phyloP scores from a whole-genome alignment of 352 stramenopile species.

The Pythium volutum region DNA sequence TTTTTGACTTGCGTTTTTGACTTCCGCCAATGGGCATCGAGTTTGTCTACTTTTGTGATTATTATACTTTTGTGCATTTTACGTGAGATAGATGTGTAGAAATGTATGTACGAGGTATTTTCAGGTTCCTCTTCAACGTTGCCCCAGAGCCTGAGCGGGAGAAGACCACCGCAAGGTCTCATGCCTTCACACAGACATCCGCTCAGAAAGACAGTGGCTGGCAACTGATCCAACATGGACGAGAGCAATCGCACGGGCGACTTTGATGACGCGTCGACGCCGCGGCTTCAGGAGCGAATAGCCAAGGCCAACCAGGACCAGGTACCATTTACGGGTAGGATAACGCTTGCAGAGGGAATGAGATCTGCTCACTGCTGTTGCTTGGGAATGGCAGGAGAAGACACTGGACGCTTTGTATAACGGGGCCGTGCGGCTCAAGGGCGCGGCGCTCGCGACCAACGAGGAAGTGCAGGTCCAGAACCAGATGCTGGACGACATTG shows the following conservation, averaged over 20 bases:
- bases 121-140: background rate
- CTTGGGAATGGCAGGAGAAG: conserved; percentile 31
- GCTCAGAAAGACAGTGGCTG: too few relatives aligned
- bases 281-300: conserved; percentile 49
- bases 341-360: too few relatives aligned
- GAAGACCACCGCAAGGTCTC: background rate
- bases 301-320: conserved; percentile 39
- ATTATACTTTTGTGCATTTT: too few relatives aligned
- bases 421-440: conserved; percentile 49
- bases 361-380: too few relatives aligned
- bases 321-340: conserved; percentile 15
- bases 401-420: conserved; percentile 56
- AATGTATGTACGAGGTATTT: background rate
- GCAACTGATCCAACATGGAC: too few relatives aligned
- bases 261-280: conserved; percentile 48
- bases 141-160: background rate
- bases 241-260: conserved; percentile 11
- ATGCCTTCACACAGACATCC: background rate
- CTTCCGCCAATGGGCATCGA: too few relatives aligned
- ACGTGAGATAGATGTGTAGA: too few relatives aligned
- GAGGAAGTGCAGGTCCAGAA: conserved; percentile 61
- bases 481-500: conserved; percentile 53
- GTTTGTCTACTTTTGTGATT: background rate
- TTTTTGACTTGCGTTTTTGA: conserved; percentile 2
- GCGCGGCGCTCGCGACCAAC: conserved; percentile 51